phyloP scores from a whole-genome alignment of 441 rosid species.

The Adansonia grandidieri region DNA sequence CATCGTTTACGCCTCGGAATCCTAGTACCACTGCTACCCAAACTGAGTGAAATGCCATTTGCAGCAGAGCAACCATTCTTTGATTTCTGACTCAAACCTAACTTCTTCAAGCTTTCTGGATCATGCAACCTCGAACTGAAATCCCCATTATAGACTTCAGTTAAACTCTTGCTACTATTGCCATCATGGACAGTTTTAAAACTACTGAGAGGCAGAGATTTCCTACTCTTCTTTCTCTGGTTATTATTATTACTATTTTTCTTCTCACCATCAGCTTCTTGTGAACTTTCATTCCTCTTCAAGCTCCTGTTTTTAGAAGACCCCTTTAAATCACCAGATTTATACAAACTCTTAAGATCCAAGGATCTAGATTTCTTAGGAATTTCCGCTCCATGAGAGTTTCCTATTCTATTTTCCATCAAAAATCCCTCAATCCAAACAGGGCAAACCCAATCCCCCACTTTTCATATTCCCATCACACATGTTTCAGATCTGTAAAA shows the following conservation, averaged over 20 bases:
- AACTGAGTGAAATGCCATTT: slow-evolving; percentile 48
- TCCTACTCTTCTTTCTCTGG: slow-evolving; percentile 63
- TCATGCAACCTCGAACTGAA: slow-evolving; percentile 35
- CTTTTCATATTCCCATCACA: slow-evolving; percentile 61
- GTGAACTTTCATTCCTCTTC: slow-evolving; percentile 62
- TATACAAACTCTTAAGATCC: slow-evolving; percentile 89
- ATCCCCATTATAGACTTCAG: slow-evolving; percentile 57
- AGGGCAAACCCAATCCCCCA: slow-evolving; percentile 45
- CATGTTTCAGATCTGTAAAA: slow-evolving; percentile 70
- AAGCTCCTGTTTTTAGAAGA: slow-evolving; percentile 40
- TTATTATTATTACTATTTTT: slow-evolving; percentile 29
- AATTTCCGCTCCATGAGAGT: slow-evolving; percentile 72
- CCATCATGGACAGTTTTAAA: slow-evolving; percentile 49
- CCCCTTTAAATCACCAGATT: slow-evolving; percentile 50
- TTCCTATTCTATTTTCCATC: slow-evolving; percentile 80
- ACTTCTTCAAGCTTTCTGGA: slow-evolving; percentile 47
- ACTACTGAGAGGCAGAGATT: slow-evolving; percentile 57
- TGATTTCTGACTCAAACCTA: slow-evolving; percentile 45
- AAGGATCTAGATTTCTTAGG: slow-evolving; percentile 78
- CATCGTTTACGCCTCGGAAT: slow-evolving; percentile 25
- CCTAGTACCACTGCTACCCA: slow-evolving; percentile 27
- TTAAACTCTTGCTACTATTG: slow-evolving; percentile 47
- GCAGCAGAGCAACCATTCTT: slow-evolving; percentile 39
- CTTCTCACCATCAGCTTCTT: slow-evolving; percentile 48
- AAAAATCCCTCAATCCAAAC: slow-evolving; percentile 55